Base-by-base conservation (phyloP, 257 asterid species). In the Mentha longifolia region DNA sequence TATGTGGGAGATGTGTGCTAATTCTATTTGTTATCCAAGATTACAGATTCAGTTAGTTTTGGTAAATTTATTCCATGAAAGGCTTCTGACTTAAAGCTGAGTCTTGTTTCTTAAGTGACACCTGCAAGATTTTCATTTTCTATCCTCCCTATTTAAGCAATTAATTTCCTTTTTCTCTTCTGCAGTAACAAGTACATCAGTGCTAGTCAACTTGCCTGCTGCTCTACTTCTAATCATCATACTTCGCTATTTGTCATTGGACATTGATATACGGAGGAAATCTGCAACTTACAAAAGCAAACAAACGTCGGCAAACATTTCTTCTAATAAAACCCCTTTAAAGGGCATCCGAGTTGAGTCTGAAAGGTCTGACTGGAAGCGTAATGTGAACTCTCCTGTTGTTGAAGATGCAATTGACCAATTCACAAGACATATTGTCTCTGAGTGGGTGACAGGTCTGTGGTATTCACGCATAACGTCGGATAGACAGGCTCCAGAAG, bases 381-480 rank as follows among this genome's bases (percentile, higher is more conserved):
- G 28, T 58, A 91, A 92, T 85, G 98, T 95, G 74, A 90, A 86
- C 85, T 95, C 99, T 16, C 95, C 95, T 46, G 77, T 82, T 68
- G 99, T 92, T 70, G 99, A 91, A 86, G 93, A 88, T 61, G 97
- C 99, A 68, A 88, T 95, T 68, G 96, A 92, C 65, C 87, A 84
- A 25, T 95, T 95, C 84, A 84, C 86, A 39, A 82, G 89, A 80
- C 99, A 92, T 74, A 85, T 92, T 39, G 92, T 95, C 78, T 92
- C 97, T 42, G 99, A 95, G 85, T 95, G 98, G 98, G 97, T 95
- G 73, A 88, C 98, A 65, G 87, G 86, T 75, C 89, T 95, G 76
- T 95, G 99, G 99, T 95, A 92, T 82, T 82, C 94, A 43, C 98
- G 95, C 71, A 61, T 95, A 75, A 95, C 99, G 74, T 84, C 97